Evolutionary conservation across 192 early-diverging fungal genomes (phyloP).

Genomic region (Coemansia sp.): DNA sequence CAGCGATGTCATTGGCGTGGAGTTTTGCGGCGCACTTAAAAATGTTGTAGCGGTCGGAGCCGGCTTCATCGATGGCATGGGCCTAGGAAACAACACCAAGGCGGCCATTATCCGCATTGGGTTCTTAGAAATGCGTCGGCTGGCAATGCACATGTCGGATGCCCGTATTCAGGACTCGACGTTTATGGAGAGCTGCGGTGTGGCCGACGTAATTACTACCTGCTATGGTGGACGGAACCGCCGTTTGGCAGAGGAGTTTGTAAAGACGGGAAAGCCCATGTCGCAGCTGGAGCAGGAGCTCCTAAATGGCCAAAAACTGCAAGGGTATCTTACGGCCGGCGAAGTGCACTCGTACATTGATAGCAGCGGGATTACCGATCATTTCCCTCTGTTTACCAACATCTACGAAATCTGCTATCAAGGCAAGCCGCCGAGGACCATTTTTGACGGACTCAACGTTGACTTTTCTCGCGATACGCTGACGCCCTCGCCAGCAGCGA

Average conservation of each 20-base stretch:
- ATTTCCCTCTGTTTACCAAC: slow-evolving; percentile 91
- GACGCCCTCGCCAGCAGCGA: slow-evolving; percentile 14
- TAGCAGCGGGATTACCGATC: slow-evolving; percentile 57
- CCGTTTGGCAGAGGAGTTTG: slow-evolving; percentile 87
- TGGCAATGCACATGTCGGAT: slow-evolving; percentile 78
- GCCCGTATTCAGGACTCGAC: slow-evolving; percentile 85
- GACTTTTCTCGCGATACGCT: slow-evolving; percentile 45
- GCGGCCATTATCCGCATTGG: slow-evolving; percentile 96
- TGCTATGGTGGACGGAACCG: slow-evolving; percentile 97
- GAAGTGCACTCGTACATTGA: slow-evolving; percentile 82
- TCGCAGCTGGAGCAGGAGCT: slow-evolving; percentile 86
- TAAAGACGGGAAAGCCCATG: slow-evolving; percentile 90
- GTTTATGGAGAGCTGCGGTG: slow-evolving; percentile 96
- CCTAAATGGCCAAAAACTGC: slow-evolving; percentile 96
- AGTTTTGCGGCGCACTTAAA: slow-evolving; percentile 97
- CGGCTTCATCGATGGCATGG: slow-evolving; percentile 91
- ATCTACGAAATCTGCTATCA: slow-evolving; percentile 94
- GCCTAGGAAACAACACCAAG: slow-evolving; percentile 93
- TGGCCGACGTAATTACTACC: slow-evolving; percentile 95
- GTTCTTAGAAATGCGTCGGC: slow-evolving; percentile 92
- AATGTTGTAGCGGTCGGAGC: slow-evolving; percentile 98
- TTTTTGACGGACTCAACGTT: slow-evolving; percentile 56
- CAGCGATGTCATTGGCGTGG: slow-evolving; percentile 86
- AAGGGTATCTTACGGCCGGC: slow-evolving; percentile 87
- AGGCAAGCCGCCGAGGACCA: slow-evolving; percentile 61